phyloP scores from a whole-genome alignment of 1,139 yeast genomes.

The Blastobotrys aristatus region DNA sequence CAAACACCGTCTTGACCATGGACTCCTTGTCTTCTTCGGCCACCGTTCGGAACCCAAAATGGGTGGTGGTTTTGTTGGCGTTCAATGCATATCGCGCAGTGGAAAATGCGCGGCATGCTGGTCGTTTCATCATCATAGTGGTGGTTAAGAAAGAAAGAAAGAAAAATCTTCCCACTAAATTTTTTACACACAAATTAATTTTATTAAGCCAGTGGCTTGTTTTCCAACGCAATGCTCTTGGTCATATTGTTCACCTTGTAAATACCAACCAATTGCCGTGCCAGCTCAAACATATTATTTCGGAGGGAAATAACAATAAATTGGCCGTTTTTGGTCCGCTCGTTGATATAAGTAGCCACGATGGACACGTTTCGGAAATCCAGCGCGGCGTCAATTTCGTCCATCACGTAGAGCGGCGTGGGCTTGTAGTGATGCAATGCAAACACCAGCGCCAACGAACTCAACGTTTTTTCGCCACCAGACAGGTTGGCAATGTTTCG shows the following conservation, averaged over 20 bases:
- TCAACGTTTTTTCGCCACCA: slow-evolving; percentile 96
- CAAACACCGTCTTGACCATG: slow-evolving; percentile 79
- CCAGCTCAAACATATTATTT: slow-evolving; percentile 96
- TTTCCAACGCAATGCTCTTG: slow-evolving; percentile 69
- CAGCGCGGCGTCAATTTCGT: slow-evolving; percentile 97
- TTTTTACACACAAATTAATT: too few species aligned
- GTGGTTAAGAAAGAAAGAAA: background rate
- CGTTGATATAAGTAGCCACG: slow-evolving; percentile 95
- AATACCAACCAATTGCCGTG: slow-evolving; percentile 90
- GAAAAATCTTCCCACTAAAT: background rate
- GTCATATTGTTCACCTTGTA: slow-evolving; percentile 93
- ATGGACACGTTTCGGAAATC: slow-evolving; percentile 96
- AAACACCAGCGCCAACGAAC: slow-evolving; percentile 92
- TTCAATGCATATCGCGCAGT: too few species aligned
- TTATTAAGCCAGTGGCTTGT: slow-evolving; percentile 38
- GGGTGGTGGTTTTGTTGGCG: slow-evolving; percentile 40
- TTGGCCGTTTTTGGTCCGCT: slow-evolving; percentile 93
- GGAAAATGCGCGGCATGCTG: too few species aligned
- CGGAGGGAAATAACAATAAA: slow-evolving; percentile 92
- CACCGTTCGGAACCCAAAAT: slow-evolving; percentile 88
- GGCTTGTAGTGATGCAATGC: slow-evolving; percentile 96
- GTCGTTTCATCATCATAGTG: too few species aligned
- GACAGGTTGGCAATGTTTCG: slow-evolving; percentile 89
- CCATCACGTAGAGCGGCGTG: slow-evolving; percentile 97
- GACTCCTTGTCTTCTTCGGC: slow-evolving; percentile 77